Percentiles rank a stretch among this genome's conserved stretches.
Evolutionary conservation across 2,329 filamentous ascomycete genomes (phyloP).

Genomic region (Aspergillus puulaauensis): DNA sequence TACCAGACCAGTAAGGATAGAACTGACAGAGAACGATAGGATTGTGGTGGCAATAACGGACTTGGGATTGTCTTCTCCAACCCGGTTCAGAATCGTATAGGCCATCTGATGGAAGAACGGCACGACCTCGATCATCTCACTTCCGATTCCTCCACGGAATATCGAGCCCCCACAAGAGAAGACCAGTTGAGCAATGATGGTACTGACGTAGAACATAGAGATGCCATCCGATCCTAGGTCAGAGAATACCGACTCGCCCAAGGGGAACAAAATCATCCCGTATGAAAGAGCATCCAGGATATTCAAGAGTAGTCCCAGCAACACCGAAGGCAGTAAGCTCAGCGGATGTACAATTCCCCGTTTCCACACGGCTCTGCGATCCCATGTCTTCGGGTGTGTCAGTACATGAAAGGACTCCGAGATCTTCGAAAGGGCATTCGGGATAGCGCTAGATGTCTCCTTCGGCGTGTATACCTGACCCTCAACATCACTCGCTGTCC

Average conservation of each 20-base stretch:
- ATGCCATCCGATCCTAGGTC: constrained; percentile 89
- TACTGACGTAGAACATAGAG: constrained; percentile 98
- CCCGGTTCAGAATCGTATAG: constrained; percentile 73
- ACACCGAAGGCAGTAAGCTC: constrained; percentile 76
- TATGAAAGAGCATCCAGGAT: constrained; percentile 94
- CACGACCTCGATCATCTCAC: constrained; percentile 97
- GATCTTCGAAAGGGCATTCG: constrained; percentile 19
- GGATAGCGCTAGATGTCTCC: constrained; percentile 14
- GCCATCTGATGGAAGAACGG: constrained; percentile 99
- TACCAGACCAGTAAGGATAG: constrained; percentile 83
- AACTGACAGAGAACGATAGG: constrained; percentile 84
- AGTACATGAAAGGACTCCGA: constrained; percentile 34
- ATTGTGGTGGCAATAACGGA: constrained; percentile 94
- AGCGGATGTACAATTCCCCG: constrained; percentile 65
- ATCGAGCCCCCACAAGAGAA: constrained; percentile 82
- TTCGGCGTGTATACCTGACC: constrained; percentile 20
- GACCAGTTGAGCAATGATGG: constrained; percentile 86
- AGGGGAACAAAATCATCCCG: constrained; percentile 92
- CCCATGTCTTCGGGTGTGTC: constrained; percentile 69
- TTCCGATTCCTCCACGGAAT: constrained; percentile 88
- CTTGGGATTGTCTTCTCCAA: constrained; percentile 78
- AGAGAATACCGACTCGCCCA: constrained; percentile 82
- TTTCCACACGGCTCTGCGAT: constrained; percentile 64
- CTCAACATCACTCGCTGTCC: constrained; percentile 32
- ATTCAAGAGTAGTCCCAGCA: constrained; percentile 86